Evolutionary conservation across 345 rosid species (phyloP), one percentile per base, ranked within the genome.

Genomic region (Hibiscus mutabilis): DNA sequence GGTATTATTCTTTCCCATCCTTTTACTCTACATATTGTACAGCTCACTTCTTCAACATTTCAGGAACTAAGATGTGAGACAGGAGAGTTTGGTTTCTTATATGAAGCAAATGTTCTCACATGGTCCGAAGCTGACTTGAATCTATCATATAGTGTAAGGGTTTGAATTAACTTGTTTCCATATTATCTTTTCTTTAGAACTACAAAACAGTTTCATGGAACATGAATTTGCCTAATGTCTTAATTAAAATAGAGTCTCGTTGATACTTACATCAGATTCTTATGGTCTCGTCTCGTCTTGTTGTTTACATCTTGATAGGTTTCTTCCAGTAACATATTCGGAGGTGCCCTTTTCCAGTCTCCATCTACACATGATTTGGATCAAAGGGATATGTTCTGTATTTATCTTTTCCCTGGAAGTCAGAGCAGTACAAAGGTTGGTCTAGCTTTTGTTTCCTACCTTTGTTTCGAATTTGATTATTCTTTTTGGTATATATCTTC

Each of bases 81-180:
- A 2, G 97, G 96, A 61, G 84, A 80, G 59, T 74, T 90, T 79
- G 77, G 85, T 68, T 89, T 83, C 79, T 70, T 78, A 15, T 85
- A 90, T 80, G 99, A 90, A 84, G 76, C 92, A 71, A 93, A 92
- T 64, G 96, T 95, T 82, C 91, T 92, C 35, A 75, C 80, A 47
- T 95, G 99, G 99, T 86, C 96, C 1, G 80, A 78, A 69, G 40
- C 74, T 15, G 97, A 95, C 81, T 82, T 95, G 71, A 84, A 76
- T 79, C 83, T 89, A 76, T 82, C 96, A 72, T 95, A 85, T 60
- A 47, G 82, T 69, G 99, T 92, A 89, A 81, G 87, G 69, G 33
- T 46, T 62, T 7, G n/a, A 61, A 49, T 15, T 10, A 65, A 24
- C 24, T 53, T 66, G 68, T 47, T 64, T 29, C 2, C 56, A 58